Base-by-base conservation (phyloP, 495 filamentous ascomycete genomes). In the Hypoxylon fragiforme region DNA sequence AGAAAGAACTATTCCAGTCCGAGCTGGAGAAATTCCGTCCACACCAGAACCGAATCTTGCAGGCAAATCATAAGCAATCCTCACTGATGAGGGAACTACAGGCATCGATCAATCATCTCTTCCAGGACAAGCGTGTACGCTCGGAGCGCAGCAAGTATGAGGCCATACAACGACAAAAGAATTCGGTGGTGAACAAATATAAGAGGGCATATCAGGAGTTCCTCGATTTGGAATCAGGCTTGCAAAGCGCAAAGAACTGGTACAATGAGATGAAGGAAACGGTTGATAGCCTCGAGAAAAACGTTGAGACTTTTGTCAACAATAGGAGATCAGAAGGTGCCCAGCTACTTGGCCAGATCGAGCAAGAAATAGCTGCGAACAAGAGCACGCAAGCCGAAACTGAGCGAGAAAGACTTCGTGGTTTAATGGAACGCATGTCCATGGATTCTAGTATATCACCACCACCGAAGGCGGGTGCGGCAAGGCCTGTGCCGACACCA, bases 21-120 rank as follows among this genome's bases (percentile, higher is more conserved):
- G 92, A 98, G 70, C 81, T 98, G 7, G 95, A 97, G 69, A 98
- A 98, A 69, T 98, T 95, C 72, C 80, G 90, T 37, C 91, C 91
- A 11, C 89, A 97, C 67, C 95, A 97, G 66, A 95, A 83, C 56
- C 82, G 95, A 22, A 77, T 98, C 9, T 74, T 97, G 11, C 90
- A 96, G 69, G 90, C 92, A 37, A 92, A 87, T 50, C 92, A 97
- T 70, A 97, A 95, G 73, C 94, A 98, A 65, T 82, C 87, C 0
- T 85, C 90, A 1, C 74, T 97, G 26, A 90, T 98, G 88, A 96
- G 96, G 69, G 95, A 97, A 51, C 80, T 98, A 44, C 96, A 91
- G 9, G 85, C 84, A 13, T 88, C 86, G 1, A 97, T 97, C 68
- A 88, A 88, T 62, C 82, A 87, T 51, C 81, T 98, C 24, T 77